phyloP scores from a whole-genome alignment of 305 asterid species.

The Fraxinus baroniana region DNA sequence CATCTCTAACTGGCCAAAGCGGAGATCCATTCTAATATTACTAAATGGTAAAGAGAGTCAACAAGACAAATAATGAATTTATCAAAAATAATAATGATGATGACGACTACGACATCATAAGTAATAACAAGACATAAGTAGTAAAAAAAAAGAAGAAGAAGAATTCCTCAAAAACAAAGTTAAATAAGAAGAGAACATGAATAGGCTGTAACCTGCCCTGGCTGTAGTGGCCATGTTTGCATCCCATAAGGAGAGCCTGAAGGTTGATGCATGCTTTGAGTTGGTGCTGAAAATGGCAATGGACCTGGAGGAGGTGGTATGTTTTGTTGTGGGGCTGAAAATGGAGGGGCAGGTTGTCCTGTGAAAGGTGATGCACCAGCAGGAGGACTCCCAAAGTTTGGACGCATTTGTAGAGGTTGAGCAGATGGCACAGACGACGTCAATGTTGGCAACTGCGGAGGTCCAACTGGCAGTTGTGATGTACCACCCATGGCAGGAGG shows the following conservation, averaged over 20 bases:
- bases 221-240: slow-evolving; percentile 75
- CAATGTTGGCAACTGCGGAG: slow-evolving; percentile 52
- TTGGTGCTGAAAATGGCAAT: slow-evolving; percentile 62
- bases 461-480: slow-evolving; percentile 54
- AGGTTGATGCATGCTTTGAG: slow-evolving; percentile 53
- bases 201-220: slow-evolving; percentile 59
- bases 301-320: slow-evolving; percentile 67
- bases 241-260: slow-evolving; percentile 65
- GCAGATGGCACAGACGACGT: slow-evolving; percentile 48
- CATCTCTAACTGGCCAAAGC: background rate
- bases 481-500: slow-evolving; percentile 57
- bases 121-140: background rate
- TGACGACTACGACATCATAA: background rate
- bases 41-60: background rate
- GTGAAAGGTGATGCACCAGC: slow-evolving; percentile 48
- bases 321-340: slow-evolving; percentile 50
- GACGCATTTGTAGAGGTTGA: slow-evolving; percentile 57
- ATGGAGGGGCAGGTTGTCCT: slow-evolving; percentile 67
- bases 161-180: slow-evolving; percentile 2
- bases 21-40: background rate
- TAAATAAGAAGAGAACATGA: slow-evolving; percentile 1
- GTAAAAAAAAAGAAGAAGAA: background rate
- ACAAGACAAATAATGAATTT: background rate
- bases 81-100: background rate
- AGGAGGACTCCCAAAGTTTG: slow-evolving; percentile 64